Conservation (phyloP, 768 basidiomycete species). For the Pleurotus salmoneostramineus region DNA sequence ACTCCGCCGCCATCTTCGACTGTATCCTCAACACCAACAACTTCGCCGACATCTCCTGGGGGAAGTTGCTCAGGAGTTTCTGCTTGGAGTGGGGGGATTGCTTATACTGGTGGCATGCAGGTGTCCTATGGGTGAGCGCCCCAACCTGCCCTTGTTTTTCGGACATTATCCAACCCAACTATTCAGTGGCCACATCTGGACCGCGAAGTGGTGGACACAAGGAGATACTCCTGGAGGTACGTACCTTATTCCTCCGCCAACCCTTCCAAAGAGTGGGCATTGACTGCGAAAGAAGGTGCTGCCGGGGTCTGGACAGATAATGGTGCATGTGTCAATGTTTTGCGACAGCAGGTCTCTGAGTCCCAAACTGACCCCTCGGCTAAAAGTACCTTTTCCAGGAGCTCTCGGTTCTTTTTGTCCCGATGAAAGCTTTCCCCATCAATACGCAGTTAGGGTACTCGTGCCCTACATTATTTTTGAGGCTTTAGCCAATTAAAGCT, state of each 20-base stretch:
- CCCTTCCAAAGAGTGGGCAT: neutral
- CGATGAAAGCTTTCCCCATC: slow-evolving; percentile 11
- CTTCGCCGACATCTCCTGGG: slow-evolving; percentile 21
- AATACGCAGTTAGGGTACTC: slow-evolving; percentile 4
- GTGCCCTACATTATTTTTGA: neutral
- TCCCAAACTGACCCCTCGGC: slow-evolving; percentile 8
- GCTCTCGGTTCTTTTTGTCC: slow-evolving; percentile 22
- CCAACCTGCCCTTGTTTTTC: slow-evolving; percentile 3
- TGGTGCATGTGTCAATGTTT: slow-evolving; percentile 39
- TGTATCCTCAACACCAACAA: slow-evolving; percentile 14
- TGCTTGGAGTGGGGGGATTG: slow-evolving; percentile 44
- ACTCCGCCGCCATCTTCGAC: slow-evolving; percentile 14
- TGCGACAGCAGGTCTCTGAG: slow-evolving; percentile 14
- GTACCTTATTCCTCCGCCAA: slow-evolving; percentile 11
- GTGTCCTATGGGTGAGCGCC: slow-evolving; percentile 45
- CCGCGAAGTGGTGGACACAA: slow-evolving; percentile 62
- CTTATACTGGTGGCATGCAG: slow-evolving; percentile 49
- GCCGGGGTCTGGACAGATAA: slow-evolving; percentile 55
- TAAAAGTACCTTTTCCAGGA: slow-evolving; percentile 9
- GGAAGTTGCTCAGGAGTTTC: slow-evolving; percentile 44
- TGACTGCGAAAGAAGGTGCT: slow-evolving; percentile 27
- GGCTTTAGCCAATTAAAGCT: neutral
- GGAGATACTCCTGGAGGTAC: slow-evolving; percentile 49
- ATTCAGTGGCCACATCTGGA: slow-evolving; percentile 34
- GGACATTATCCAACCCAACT: neutral